These are phyloP conservation scores for Torulaspora indica DNA, from an alignment of 805 yeast species.

Conservation along the genomic window DNA sequence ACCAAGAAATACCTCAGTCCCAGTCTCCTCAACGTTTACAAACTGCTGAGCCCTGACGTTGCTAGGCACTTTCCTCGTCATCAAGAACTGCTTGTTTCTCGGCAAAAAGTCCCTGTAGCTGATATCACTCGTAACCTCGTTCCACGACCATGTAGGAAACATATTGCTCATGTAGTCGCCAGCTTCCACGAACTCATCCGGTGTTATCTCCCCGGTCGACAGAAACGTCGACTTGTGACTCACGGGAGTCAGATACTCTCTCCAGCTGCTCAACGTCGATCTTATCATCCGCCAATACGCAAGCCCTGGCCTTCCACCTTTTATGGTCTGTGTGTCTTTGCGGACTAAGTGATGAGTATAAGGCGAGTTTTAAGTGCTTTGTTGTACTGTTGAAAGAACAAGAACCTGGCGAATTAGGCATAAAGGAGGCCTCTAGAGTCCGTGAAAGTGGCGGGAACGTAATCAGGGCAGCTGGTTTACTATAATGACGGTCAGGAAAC, in stretches of 20 bases:
- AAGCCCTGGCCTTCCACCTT: background rate
- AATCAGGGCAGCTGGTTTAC: background rate
- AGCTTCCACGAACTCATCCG: constrained; percentile 90
- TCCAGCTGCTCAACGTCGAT: constrained; percentile 72
- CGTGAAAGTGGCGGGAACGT: background rate
- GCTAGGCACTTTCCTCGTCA: constrained; percentile 87
- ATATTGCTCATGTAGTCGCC: constrained; percentile 88
- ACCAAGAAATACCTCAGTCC: constrained; percentile 29
- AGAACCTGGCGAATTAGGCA: background rate
- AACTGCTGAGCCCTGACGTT: constrained; percentile 59
- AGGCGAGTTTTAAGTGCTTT: constrained; percentile 1
- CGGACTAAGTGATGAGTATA: constrained; percentile 1
- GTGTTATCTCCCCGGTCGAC: constrained; percentile 86
- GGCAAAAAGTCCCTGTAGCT: constrained; percentile 62
- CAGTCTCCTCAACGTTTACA: constrained; percentile 42
- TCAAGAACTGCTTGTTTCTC: constrained; percentile 75
- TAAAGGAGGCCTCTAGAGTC: background rate
- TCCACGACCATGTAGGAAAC: constrained; percentile 98
- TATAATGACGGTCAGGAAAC: constrained; percentile 8
- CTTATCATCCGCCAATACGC: constrained; percentile 46
- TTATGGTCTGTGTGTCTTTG: constrained; percentile 3
- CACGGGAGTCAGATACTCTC: constrained; percentile 92
- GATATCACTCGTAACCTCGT: constrained; percentile 42
- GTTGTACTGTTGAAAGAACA: background rate
- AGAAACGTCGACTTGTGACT: constrained; percentile 80